phyloP scores from a whole-genome alignment of 176 grass and related monocot genomes.

The Bromus sterilis region DNA sequence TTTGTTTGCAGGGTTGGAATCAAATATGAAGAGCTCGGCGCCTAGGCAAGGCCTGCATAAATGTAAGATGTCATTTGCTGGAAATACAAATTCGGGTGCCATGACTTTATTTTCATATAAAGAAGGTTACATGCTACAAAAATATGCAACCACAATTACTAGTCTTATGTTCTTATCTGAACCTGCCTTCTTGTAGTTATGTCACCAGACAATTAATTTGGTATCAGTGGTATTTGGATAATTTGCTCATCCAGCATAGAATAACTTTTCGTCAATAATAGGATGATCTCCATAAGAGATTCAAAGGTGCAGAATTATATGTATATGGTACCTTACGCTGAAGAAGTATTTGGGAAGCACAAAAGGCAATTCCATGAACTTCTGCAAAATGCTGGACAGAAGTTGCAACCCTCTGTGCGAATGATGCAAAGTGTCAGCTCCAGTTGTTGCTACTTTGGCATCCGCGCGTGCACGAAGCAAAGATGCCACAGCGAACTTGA shows the following conservation, averaged over 20 bases:
- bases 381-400: conserved; percentile 49
- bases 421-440: conserved; percentile 12
- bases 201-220: not conserved
- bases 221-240: not conserved
- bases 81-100: not conserved
- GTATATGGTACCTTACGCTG: conserved; percentile 45
- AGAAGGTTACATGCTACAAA: not conserved
- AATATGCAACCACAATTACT: not conserved
- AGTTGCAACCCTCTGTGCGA: conserved; percentile 42
- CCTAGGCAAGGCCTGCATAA: conserved; percentile 76
- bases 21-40: conserved; percentile 58
- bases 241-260: not conserved
- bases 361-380: conserved; percentile 60
- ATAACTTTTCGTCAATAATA: not conserved
- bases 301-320: not conserved
- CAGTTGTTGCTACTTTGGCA: conserved; percentile 27
- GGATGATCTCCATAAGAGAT: not conserved
- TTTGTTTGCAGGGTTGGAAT: conserved; percentile 34
- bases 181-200: not conserved
- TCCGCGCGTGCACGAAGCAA: conserved; percentile 25
- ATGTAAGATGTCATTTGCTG: not conserved
- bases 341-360: conserved; percentile 80
- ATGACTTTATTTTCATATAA: not conserved
- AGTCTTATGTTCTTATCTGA: not conserved
- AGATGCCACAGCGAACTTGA: conserved; percentile 46